Evolutionary conservation across 305 asterid genomes (phyloP).

Genomic region (Solanum hybrid): DNA sequence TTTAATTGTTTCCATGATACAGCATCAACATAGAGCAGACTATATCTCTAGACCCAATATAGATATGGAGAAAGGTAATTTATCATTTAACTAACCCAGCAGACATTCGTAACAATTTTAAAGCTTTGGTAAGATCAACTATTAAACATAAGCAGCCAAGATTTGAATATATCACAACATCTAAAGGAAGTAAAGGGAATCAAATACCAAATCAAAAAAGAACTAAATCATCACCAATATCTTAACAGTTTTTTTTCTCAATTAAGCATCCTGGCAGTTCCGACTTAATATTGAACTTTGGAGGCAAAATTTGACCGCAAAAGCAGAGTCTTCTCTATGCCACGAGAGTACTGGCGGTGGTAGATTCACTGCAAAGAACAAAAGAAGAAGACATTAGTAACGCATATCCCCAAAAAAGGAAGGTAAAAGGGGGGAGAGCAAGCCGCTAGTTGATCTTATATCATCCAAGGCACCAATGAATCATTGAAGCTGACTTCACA

Average conservation of each 20-base stretch:
- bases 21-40: background rate
- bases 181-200: background rate
- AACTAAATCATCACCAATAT: background rate
- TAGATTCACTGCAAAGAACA: constrained; percentile 2
- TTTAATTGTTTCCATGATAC: background rate
- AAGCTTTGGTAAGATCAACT: background rate
- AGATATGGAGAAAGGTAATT: background rate
- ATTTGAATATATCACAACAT: background rate
- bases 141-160: background rate
- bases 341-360: constrained; percentile 3
- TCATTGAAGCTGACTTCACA: background rate
- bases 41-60: background rate
- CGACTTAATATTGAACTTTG: background rate
- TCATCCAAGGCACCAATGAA: background rate
- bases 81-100: background rate
- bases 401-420: background rate
- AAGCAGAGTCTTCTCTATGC: background rate
- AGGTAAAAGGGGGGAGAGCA: background rate
- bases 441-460: background rate
- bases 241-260: background rate
- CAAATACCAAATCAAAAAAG: background rate
- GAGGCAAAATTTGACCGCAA: background rate
- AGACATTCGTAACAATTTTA: background rate
- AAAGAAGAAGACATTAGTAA: background rate
- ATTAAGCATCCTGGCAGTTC: background rate